Evolutionary conservation across 2,329 filamentous ascomycete genomes (phyloP).

Genomic region (Ophioceras dolichostomum): DNA sequence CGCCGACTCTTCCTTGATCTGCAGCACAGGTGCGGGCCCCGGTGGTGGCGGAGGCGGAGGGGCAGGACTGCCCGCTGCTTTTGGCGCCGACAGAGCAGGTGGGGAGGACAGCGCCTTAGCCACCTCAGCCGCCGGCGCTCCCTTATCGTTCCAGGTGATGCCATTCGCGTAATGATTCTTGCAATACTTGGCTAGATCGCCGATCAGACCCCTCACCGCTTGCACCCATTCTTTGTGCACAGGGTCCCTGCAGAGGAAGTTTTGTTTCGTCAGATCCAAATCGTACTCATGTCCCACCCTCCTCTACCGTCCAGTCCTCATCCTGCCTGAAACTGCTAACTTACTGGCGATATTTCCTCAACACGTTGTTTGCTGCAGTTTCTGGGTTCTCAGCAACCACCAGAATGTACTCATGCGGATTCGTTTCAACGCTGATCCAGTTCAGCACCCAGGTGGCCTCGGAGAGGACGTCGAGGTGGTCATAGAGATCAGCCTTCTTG

Average conservation of each 20-base stretch:
- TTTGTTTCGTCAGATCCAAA: no score
- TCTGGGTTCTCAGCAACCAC: conserved; percentile 76
- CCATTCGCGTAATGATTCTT: conserved; percentile 72
- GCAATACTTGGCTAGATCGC: conserved; percentile 69
- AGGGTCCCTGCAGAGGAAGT: no score
- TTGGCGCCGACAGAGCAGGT: conserved; percentile 32
- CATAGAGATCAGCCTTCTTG: conserved; percentile 60
- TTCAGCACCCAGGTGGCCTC: conserved; percentile 83
- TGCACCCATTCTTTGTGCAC: no score
- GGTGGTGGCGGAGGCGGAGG: conserved; percentile 60
- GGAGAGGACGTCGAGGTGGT: conserved; percentile 75
- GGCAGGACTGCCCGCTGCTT: conserved; percentile 39
- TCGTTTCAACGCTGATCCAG: conserved; percentile 78
- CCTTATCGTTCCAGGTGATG: conserved; percentile 75
- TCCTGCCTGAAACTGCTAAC: no score
- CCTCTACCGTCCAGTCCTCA: no score
- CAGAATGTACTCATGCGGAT: conserved; percentile 75
- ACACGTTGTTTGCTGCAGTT: conserved; percentile 87
- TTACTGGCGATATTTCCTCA: no score
- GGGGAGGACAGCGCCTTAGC: conserved; percentile 42
- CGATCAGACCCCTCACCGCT: conserved; percentile 85
- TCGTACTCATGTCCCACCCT: no score
- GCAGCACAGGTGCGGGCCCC: conserved; percentile 54
- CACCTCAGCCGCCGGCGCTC: conserved; percentile 59
- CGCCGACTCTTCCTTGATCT: conserved; percentile 38